Conservation (phyloP, 2,329 filamentous ascomycete genomes). For the Arthrobotrys sphaeroides region DNA sequence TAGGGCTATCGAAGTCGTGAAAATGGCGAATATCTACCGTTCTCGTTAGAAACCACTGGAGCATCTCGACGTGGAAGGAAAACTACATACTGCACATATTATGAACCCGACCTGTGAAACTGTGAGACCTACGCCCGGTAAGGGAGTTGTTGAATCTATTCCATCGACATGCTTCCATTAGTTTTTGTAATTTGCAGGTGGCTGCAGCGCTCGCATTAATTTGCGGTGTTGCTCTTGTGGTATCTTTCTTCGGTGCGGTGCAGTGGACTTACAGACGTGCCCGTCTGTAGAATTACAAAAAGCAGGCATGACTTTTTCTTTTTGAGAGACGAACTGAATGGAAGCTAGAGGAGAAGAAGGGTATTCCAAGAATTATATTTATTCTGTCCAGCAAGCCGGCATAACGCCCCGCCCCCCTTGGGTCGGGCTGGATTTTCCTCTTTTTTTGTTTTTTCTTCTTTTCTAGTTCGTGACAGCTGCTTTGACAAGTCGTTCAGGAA, state of each 20-base stretch:
- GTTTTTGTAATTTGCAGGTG: not conserved
- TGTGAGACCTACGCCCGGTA: constrained; percentile 22
- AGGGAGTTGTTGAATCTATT: constrained; percentile 25
- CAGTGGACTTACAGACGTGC: constrained; percentile 32
- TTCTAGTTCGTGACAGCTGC: constrained; percentile 17
- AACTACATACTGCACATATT: constrained; percentile 41
- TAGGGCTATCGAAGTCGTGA: constrained; percentile 67
- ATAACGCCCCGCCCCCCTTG: constrained; percentile 18
- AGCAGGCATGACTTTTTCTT: constrained; percentile 34
- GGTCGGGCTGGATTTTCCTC: not conserved
- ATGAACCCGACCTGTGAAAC: constrained; percentile 33
- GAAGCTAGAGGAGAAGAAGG: constrained; percentile 31
- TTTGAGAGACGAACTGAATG: constrained; percentile 12
- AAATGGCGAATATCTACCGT: constrained; percentile 63
- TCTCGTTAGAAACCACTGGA: not conserved
- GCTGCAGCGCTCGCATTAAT: not conserved
- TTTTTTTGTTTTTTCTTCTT: too few relatives aligned
- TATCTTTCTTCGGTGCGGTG: constrained; percentile 16
- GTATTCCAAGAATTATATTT: constrained; percentile 28
- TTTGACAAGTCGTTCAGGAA: constrained; percentile 32
- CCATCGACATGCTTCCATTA: not conserved
- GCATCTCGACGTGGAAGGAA: not conserved
- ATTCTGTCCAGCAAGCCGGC: constrained; percentile 17
- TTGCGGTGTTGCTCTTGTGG: constrained; percentile 34
- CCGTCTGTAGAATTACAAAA: constrained; percentile 46